Base-by-base conservation (phyloP, 2,329 filamentous ascomycete species). In the Botrytis elliptica region DNA sequence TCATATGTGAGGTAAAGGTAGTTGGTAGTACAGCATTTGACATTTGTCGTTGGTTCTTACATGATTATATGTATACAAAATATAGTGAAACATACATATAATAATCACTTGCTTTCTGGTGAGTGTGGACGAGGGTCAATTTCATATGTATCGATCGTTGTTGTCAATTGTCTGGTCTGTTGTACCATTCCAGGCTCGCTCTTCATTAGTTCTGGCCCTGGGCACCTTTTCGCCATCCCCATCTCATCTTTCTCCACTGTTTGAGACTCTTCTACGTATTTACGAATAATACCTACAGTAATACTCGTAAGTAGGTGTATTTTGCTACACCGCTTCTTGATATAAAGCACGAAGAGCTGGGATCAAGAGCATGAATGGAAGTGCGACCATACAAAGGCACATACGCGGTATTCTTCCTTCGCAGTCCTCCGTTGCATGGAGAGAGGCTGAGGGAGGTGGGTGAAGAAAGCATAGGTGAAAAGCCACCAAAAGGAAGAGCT, bases 321-420 rank as follows among this genome's bases (percentile, higher is more conserved):
- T 36, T 46, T 29, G 64, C 65, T 55, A 68, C 65, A 68, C 65
- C 65, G 65, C 65, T 68, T 55, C 65, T 68, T 68, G 44, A 38
- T 29, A 40, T 5, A 29, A 65, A 46, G 40, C 29, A 44, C 7
- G 33, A 38, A 62, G 33, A 36, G 25, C 38, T 38, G 20, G 38
- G 9, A 18, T 64, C n/a, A 10, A 44, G 40, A 64, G 38, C 22
- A 64, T 44, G 16, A 64, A 29, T 57, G n/a, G 36, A 63, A 18
- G 64, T 38, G 46, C 46, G 16, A 33, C 64, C 44, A 67, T 44
- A 66, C 46, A 52, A 40, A 7, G 36, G 60, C 44, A 67, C 64
- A 52, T 33, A 33, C 49, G 49, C 25, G 49, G 49, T 55, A 55
- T 55, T 12, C 25, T n/a, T 52, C 46, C 49, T 52, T 16, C 49